These are phyloP conservation scores for Trametes meyenii DNA, from an alignment of 768 basidiomycete species.

Conservation along the genomic window DNA sequence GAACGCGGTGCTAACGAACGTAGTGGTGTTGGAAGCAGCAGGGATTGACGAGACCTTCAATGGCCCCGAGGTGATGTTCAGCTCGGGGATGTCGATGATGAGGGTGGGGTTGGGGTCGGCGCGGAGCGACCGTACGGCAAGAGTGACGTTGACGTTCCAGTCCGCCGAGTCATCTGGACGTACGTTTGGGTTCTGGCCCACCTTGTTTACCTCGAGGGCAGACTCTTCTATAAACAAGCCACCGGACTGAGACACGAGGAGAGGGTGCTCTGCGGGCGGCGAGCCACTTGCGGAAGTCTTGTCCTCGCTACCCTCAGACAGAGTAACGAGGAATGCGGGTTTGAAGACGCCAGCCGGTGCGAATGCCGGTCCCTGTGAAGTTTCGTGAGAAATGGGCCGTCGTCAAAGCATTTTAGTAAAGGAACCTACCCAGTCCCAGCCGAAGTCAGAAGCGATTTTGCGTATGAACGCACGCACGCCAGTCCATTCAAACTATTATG, in stretches of 20 bases:
- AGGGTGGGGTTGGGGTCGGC: conserved; percentile 39
- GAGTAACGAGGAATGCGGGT: conserved; percentile 53
- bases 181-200: conserved; percentile 47
- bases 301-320: conserved; percentile 29
- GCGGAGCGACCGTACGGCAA: conserved; percentile 48
- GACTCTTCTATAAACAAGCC: conserved; percentile 51
- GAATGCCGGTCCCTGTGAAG: conserved; percentile 54
- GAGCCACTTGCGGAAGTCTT: background rate
- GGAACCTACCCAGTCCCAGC: conserved; percentile 58
- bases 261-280: conserved; percentile 26
- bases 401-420: background rate
- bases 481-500: conserved; percentile 50
- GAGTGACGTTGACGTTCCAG: conserved; percentile 57
- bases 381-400: background rate
- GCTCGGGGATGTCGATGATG: conserved; percentile 49
- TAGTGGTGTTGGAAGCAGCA: conserved; percentile 33
- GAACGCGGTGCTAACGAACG: conserved; percentile 50
- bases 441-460: conserved; percentile 56
- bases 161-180: conserved; percentile 48
- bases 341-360: conserved; percentile 57
- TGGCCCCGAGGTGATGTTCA: conserved; percentile 42
- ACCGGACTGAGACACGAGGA: conserved; percentile 23
- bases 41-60: conserved; percentile 33
- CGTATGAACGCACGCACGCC: conserved; percentile 50
- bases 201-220: conserved; percentile 57